Conservation (phyloP, 2,329 filamentous ascomycete genomes). For the Colletotrichum destructivum region DNA sequence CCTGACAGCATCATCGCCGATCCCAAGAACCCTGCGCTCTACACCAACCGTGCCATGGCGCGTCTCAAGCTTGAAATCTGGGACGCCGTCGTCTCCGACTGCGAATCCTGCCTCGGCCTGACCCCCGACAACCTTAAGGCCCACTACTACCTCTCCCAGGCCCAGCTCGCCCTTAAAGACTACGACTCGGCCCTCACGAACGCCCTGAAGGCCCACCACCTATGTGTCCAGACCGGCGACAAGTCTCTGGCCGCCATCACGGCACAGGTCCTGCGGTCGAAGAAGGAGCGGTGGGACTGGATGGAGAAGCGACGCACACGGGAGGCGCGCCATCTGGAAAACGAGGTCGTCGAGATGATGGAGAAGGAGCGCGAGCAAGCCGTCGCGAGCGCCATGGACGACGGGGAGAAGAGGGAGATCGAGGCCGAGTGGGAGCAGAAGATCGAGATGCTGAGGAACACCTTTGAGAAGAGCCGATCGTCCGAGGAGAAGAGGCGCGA, state of each 20-base stretch:
- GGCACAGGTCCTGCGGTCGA: conserved; percentile 81
- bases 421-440: conserved; percentile 63
- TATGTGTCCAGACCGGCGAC: conserved; percentile 75
- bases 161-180: conserved; percentile 81
- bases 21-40: conserved; percentile 82
- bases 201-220: conserved; percentile 80
- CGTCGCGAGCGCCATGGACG: conserved; percentile 56
- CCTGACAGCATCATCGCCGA: conserved; percentile 79
- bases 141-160: conserved; percentile 86
- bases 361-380: conserved; percentile 61
- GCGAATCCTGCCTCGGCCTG: conserved; percentile 80
- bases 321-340: conserved; percentile 71
- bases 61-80: conserved; percentile 82
- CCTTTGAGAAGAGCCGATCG: conserved; percentile 68
- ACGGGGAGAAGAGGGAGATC: conserved; percentile 65
- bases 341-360: conserved; percentile 70
- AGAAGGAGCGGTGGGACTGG: conserved; percentile 88
- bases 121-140: conserved; percentile 82
- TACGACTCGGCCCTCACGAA: conserved; percentile 80
- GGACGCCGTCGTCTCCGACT: conserved; percentile 84
- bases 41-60: conserved; percentile 91
- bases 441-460: conserved; percentile 58
- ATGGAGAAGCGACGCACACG: conserved; percentile 74
- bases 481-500: conserved; percentile 65
- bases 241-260: conserved; percentile 81